Base-by-base conservation (phyloP, 352 stramenopile species). In the Phytopythium litorale region DNA sequence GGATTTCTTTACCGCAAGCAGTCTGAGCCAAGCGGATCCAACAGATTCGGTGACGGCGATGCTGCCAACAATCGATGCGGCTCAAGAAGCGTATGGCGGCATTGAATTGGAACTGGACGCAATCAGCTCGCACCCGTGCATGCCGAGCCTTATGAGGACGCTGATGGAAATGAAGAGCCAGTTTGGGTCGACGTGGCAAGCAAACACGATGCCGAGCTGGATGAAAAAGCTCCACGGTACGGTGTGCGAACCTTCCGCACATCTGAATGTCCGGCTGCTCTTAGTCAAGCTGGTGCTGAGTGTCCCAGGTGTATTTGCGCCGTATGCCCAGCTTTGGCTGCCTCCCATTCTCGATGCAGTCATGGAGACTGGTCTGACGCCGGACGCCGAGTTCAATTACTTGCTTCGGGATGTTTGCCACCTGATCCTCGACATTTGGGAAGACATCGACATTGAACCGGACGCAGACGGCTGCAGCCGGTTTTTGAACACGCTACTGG, bases 111-210 rank as follows among this genome's bases (percentile, higher is more conserved):
- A 95, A 62, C 56, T 92, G n/a, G 87, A 95, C 60, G 57, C 64
- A 3, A 72, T 93, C 25, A 93, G 91, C 63, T 68, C 84, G 21
- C 82, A 94, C 57, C 73, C 78, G 19, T 92, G 84, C 58, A 93
- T 95, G 81, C 73, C 89, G 18, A 69, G 81, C 7, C 53, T 95
- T 16, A 23, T 93, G 40, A 74, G 84, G 11, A 79, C 89, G 13
- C 65, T 95, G n/a, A 64, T 91, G 33, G 70, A 90, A 60, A 92
- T 95, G 78, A 86, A 93, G 60, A 56, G 56, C 8, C 79, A 92
- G 40, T 95, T 92, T 63, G 70, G 77, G 15, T 65, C 60, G 15
- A 73, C 60, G 15, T 95, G 87, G 87, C 60, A 64, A 4, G 45
- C 58, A 16, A 70, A 61, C 4, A n/a, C 40, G 3, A 91, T 92